Evolutionary conservation across 345 rosid species (phyloP), one percentile per base, ranked within the genome.

Genomic region (Lepidium aucheri): DNA sequence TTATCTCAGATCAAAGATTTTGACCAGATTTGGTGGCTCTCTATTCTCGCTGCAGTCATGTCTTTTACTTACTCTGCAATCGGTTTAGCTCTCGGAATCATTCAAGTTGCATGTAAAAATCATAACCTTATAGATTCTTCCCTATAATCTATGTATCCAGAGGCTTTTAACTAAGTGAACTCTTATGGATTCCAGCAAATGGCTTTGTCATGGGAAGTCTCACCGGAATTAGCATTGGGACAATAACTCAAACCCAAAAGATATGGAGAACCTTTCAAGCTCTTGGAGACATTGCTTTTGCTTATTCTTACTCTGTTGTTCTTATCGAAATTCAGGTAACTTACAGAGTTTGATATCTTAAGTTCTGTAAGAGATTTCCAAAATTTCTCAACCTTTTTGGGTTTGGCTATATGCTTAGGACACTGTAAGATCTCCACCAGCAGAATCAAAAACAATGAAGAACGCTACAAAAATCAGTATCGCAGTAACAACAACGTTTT

Each of bases 11-110:
- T 90, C 53, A 93, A 89, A 12, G 90, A 83, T 57, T 86, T 90
- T 76, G 85, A 85, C 55, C 95, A 85, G 77, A 72, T 93, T 46
- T 85, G 87, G 89, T 90, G 97, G 97, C 95, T 90, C 47, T 90
- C 98, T 58, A 77, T 84, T 17, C 81, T 90, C 5, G 98, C 95
- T 0, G 96, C 98, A 0, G 79, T 86, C 74, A 93, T 93, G 98
- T 90, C 97, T 30, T 93, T 90, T 64, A 85, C 98, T 38, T 90
- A 90, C 82, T 90, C 97, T 0, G 45, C 80, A 2, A 86, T 93
- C 44, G 97, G 98, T 22, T 91, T 93, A 5, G 89, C 81, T 24
- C 97, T 93, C 4, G 97, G 96, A 2, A 70, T 93, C 69, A 82
- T 78, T 10, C 77, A 90, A 75, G 97, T 90, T 0, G 90, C 78